Evolutionary conservation across 2,329 filamentous ascomycete species (phyloP), one percentile per base, ranked within the genome.

Genomic region (Penicillium rolfsii): DNA sequence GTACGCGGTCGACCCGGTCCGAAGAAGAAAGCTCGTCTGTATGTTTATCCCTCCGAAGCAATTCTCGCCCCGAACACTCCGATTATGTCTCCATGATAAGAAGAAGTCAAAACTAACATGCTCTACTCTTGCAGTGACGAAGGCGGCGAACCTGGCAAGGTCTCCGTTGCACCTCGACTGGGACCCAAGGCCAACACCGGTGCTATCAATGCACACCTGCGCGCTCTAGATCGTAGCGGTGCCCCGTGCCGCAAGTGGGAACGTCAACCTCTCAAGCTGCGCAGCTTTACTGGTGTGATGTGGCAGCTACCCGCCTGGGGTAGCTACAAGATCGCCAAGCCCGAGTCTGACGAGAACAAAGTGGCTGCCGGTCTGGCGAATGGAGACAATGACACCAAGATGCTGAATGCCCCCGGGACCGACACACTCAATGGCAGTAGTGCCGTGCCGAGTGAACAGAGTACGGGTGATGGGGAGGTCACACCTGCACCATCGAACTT

Each of bases 121-220:
- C n/a, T 30, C 36, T 48, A 22, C n/a, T 16, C n/a, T 8, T 46
- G 54, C 57, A 85, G 83, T 63, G 82, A 85, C 24, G 81, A 84
- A 64, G 82, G 81, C 58, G 76, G 77, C 60, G 82, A 84, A 58
- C 72, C 76, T 59, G 73, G 71, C 53, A 76, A 72, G 64, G 61
- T 67, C 59, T 63, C 70, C 62, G 71, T 74, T 5, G 78, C 81
- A 48, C 91, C 94, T 79, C 96, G 96, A 77, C 89, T 98, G 28
- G 94, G 94, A 3, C 95, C 95, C 68, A 98, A 97, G 78, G 94
- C 94, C 55, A 98, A 97, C 76, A 91, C 94, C 71, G 95, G 95
- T 65, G 94, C 94, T 61, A 99, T 99, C 83, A 99, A 99, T 74
- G 95, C 95, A 57, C 91, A 92, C 55, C 88, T 99, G 53, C 91